These are phyloP conservation scores for Stachybotrys chlorohalonatus DNA, from an alignment of 2,329 filamentous ascomycete species.

Conservation along the genomic window DNA sequence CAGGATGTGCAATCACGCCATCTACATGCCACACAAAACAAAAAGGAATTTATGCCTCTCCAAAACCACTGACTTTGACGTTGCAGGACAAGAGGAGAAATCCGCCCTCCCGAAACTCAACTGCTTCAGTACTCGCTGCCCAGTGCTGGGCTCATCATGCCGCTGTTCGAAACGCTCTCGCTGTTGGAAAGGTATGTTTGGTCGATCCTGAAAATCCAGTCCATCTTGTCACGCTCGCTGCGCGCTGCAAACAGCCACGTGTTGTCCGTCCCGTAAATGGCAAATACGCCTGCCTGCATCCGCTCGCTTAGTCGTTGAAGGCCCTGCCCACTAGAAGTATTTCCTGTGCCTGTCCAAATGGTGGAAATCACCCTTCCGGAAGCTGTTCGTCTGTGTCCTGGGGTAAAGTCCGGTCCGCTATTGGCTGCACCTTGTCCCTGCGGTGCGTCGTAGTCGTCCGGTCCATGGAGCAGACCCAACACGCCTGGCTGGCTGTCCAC, in stretches of 20 bases:
- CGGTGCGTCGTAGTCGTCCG: constrained; percentile 26
- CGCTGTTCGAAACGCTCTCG: constrained; percentile 29
- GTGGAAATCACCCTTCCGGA: constrained; percentile 46
- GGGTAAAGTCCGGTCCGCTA: constrained; percentile 26
- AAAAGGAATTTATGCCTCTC: constrained; percentile 7
- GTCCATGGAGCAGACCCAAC: constrained; percentile 59
- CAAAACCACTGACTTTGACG: constrained; percentile 15
- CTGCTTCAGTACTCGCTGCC: constrained; percentile 19
- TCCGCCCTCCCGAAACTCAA: neutral
- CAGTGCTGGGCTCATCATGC: constrained; percentile 23
- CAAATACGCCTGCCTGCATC: constrained; percentile 71
- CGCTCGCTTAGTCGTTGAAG: constrained; percentile 47
- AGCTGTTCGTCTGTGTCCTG: constrained; percentile 37
- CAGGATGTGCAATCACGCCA: neutral
- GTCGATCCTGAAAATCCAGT: constrained; percentile 95
- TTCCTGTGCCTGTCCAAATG: constrained; percentile 40
- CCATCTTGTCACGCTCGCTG: constrained; percentile 84
- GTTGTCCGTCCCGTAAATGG: constrained; percentile 87
- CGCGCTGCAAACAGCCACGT: constrained; percentile 90
- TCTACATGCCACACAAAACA: neutral
- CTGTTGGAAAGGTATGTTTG: constrained; percentile 55
- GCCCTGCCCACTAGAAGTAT: constrained; percentile 20
- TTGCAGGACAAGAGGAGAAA: constrained; percentile 11
- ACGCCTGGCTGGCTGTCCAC: constrained; percentile 90
- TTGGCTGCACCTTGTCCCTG: constrained; percentile 16